Base-by-base conservation (phyloP, 805 yeast genomes). In the Candida succiphila region DNA sequence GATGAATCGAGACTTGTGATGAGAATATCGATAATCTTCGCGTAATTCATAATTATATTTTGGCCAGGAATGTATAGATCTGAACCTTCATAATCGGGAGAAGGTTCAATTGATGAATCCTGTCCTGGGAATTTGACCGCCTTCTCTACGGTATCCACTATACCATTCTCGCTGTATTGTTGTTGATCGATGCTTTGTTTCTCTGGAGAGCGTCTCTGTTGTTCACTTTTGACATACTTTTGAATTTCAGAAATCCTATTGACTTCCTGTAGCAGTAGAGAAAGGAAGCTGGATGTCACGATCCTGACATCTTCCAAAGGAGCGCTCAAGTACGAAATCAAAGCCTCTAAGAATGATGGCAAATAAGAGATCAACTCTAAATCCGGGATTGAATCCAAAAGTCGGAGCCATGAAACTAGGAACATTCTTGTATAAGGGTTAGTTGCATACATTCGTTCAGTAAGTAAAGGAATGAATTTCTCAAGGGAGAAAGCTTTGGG, bases 381-480 rank as follows among this genome's bases (percentile, higher is more conserved):
- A 34, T 89, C 94, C 0, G 98, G 97, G 7, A 88, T 85, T 9
- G 92, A 86, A 55, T 89, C 92, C 31, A 92, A 64, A n/a, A 92
- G 70, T 42, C 86, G 81, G 31, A 92, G 68, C 98, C 98, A 92
- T 33, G 94, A 84, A 10, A 92, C 89, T 36, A 92, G 61, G 48
- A 92, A 92, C 61, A 86, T 80, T 43, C 96, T 69, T 0, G 96
- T 87, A 49, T 82, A 84, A 2, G 97, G 96, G 46, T 92, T 94
- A 22, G 85, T 80, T 1, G 92, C 88, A 49, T 85, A 85, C 59
- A 92, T 85, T 42, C 97, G 66, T 53, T 92, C 98, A 41, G 82
- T 75, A 29, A 92, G 59, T n/a, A 94, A 63, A 0, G 97, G 97
- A 25, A 92, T 84, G 57, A 92, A 92, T 46, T 81, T 80, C 0